Evolutionary conservation across 306 rosid species (phyloP), one percentile per base, ranked within the genome.

Genomic region (Senna tora): DNA sequence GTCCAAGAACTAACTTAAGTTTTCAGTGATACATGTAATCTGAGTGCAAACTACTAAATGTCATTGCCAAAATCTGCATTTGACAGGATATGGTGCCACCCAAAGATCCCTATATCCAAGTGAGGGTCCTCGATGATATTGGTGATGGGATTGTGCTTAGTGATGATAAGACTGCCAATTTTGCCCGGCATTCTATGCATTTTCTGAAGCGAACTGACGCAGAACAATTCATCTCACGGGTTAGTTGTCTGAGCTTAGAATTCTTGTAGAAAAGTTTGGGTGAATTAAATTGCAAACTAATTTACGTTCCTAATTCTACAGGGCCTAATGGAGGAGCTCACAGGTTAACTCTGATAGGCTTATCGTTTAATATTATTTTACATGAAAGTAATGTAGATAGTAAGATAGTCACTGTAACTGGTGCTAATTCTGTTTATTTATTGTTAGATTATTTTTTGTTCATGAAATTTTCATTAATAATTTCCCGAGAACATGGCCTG

Each of bases 81-180:
- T 83, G 74, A 65, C 80, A 93, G 98, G 98, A 93, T 77, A 87
- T 91, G 96, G 94, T 93, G 60, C 98, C 98, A 9, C 98, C 97
- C 22, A 93, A 93, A 77, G 98, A 93, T 79, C 97, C 98, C 43
- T 93, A 84, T 71, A 89, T 93, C 79, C 81, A 91, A 82, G 97
- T 93, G 75, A 84, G 98, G 72, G 97, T 93, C 28, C 89, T 93
- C 16, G 91, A 93, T 22, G 97, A 93, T 78, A 81, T 93, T 43
- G 97, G 94, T 10, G 91, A 85, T 69, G 96, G 82, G 30, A 85
- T 91, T 30, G 78, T 93, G 53, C 86, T 89, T 57, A 91, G 92
- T 45, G 96, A 92, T 62, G 87, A 86, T 74, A 93, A 91, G 89
- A 82, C 77, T 38, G 87, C 88, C 55, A 93, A 89, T 74, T 93